Conservation (phyloP, 306 rosid genomes). For the Vigna nakashimae region DNA sequence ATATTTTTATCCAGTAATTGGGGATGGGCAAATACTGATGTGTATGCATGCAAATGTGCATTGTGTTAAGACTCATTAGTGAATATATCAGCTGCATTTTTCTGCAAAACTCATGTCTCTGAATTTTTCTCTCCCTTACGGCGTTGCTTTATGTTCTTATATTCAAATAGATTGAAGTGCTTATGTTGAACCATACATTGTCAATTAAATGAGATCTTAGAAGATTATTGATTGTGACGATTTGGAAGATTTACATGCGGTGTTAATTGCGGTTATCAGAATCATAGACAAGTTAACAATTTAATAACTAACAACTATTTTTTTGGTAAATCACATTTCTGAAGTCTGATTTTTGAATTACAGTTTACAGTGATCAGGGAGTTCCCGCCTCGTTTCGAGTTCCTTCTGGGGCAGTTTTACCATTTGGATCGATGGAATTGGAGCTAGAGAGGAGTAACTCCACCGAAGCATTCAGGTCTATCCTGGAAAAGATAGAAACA, state of each 20-base stretch:
- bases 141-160: not conserved
- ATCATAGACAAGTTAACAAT: not conserved
- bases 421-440: slow-evolving; percentile 93
- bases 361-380: slow-evolving; percentile 83
- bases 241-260: slow-evolving; percentile 4
- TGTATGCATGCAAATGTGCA: not conserved
- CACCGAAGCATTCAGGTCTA: slow-evolving; percentile 63
- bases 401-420: slow-evolving; percentile 90
- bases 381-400: slow-evolving; percentile 84
- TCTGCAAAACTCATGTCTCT: not conserved
- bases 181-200: not conserved
- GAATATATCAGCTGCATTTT: not conserved
- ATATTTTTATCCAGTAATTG: not conserved
- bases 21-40: not conserved
- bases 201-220: not conserved
- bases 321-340: slow-evolving; percentile 36
- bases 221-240: slow-evolving; percentile 11
- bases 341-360: slow-evolving; percentile 42
- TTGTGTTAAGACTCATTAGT: not conserved
- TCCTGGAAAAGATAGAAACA: slow-evolving; percentile 73
- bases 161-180: not conserved
- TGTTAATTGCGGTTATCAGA: slow-evolving; percentile 1
- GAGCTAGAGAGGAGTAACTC: slow-evolving; percentile 74
- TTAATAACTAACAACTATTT: slow-evolving; percentile 20
- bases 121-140: not conserved